Evolutionary conservation across 371 early-diverging fungal genomes (phyloP), one percentile per base, ranked within the genome.

Genomic region (Mucor mucedo): DNA sequence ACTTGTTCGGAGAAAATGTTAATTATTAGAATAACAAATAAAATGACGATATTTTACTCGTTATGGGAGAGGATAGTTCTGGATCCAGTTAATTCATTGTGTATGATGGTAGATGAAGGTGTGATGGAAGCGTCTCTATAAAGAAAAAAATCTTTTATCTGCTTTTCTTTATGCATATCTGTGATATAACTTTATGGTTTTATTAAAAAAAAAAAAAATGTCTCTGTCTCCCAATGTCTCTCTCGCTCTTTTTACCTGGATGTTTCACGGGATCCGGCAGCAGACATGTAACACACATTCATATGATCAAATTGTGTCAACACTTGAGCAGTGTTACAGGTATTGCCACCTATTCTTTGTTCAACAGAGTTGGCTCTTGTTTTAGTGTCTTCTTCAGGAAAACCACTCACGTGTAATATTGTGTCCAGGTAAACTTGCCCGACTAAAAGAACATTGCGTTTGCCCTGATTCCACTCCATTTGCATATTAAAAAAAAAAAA

Each of bases 271-370:
- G 77, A 68, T 14, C 83, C 83, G 54, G 81, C 55, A 27, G 82
- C 77, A 44, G 84, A 82, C 82, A 85, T 79, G 58, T 70, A 77
- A 68, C 70, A 79, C 39, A 78, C 75, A 13, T 59, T 48, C 6
- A 52, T 5, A 13, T 58, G 48, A 5, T 21, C 68, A 49, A 78
- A 76, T 64, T 88, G 88, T 9, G 78, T 68, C 21, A 89, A 71
- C 5, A 87, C 81, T 45, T 74, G 74, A 10, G 84, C 82, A 3
- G 84, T 80, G 62, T 90, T 90, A 30, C 79, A 82, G n/a, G 80
- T 80, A 58, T 90, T 90, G 16, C 90, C 90, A 39, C 90, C 90
- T n/a, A 82, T 78, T 8, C 90, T 77, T 40, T 79, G 75, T 54
- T 87, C 85, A 63, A 83, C 79, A 14, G 58, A 2, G 8, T 65